Conservation (phyloP, 2,329 filamentous ascomycete genomes). For the Apiospora arundinis region DNA sequence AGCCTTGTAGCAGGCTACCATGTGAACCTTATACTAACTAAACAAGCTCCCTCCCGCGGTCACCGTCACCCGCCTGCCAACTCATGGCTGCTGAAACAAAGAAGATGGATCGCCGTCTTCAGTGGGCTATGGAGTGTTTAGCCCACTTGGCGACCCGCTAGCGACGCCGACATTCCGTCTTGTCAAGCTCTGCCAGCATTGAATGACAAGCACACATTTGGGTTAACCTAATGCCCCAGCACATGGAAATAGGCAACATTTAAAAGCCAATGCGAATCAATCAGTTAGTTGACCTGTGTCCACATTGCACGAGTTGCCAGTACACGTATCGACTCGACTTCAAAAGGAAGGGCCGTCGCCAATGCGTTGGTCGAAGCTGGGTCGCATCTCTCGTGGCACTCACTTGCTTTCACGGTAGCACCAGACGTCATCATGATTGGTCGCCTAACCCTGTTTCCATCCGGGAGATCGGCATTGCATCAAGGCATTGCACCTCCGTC, state of each 20-base stretch:
- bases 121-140: slow-evolving; percentile 4
- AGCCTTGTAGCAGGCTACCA: not conserved
- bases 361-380: not conserved
- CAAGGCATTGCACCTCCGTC: not conserved
- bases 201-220: not conserved
- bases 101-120: not conserved
- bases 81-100: slow-evolving; percentile 3
- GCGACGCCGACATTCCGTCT: slow-evolving; percentile 14
- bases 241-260: not conserved
- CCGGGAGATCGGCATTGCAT: slow-evolving; percentile 4
- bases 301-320: not conserved
- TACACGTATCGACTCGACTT: not conserved
- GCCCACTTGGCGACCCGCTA: slow-evolving; percentile 1
- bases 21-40: not conserved
- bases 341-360: not conserved
- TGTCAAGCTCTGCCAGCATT: not conserved
- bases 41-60: not conserved
- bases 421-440: not conserved
- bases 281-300: not conserved
- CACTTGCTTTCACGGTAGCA: not conserved
- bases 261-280: too few species aligned
- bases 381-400: not conserved
- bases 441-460: not conserved
- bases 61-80: not conserved
- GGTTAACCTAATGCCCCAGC: not conserved